These are phyloP conservation scores for Podaxis sp. DNA, from an alignment of 768 basidiomycete genomes.

Conservation along the genomic window DNA sequence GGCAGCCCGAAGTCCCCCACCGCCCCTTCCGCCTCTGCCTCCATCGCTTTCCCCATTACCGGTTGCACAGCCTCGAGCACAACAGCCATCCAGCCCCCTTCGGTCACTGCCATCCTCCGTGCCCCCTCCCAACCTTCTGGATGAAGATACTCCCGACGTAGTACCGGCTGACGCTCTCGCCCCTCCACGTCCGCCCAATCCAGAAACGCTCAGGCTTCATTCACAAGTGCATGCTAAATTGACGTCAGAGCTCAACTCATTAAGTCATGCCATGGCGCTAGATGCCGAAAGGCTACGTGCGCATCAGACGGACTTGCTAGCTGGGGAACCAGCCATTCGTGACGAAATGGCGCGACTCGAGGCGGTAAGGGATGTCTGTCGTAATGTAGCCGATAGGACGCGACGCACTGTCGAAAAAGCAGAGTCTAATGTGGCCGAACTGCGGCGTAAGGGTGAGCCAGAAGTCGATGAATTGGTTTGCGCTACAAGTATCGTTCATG, in stretches of 20 bases:
- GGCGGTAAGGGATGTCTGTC: conserved; percentile 91
- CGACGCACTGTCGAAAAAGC: conserved; percentile 58
- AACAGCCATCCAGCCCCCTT: conserved; percentile 12
- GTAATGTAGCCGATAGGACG: conserved; percentile 66
- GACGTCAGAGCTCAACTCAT: conserved; percentile 62
- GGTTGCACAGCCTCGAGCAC: conserved; percentile 15
- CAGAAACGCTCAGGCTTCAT: conserved; percentile 81
- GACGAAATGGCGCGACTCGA: conserved; percentile 96
- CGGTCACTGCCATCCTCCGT: conserved; percentile 15
- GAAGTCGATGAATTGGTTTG: conserved; percentile 97
- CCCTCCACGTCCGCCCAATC: conserved; percentile 85
- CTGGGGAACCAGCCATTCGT: conserved; percentile 88
- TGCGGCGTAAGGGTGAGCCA: conserved; percentile 82
- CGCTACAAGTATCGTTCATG: conserved; percentile 92
- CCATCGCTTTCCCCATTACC: conserved; percentile 13
- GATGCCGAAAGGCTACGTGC: conserved; percentile 76
- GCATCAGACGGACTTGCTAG: conserved; percentile 78
- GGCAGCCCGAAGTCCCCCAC: neutral
- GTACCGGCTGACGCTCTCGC: conserved; percentile 24
- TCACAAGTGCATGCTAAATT: conserved; percentile 73
- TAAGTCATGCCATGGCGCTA: conserved; percentile 56
- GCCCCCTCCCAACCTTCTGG: conserved; percentile 56
- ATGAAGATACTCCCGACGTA: conserved; percentile 45
- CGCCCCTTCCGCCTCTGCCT: conserved; percentile 8
- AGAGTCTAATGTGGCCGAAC: conserved; percentile 70